Evolutionary conservation across 2,329 filamentous ascomycete species (phyloP).

Genomic region (Rosellinia necatrix): DNA sequence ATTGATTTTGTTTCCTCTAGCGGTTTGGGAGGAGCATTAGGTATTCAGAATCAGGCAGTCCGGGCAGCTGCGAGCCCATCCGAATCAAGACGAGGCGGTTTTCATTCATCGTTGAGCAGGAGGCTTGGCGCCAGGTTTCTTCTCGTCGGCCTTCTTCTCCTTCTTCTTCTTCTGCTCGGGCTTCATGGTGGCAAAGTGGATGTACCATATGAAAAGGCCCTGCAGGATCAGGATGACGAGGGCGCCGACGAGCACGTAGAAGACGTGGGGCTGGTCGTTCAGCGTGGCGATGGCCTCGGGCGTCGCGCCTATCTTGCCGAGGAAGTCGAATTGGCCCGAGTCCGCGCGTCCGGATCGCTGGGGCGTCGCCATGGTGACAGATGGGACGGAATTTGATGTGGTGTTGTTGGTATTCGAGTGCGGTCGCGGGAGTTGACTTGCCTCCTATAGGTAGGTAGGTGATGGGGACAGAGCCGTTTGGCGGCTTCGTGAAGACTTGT

Average conservation of each 20-base stretch:
- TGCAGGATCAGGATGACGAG: constrained; percentile 55
- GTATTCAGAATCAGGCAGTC: no score
- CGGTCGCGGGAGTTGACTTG: neutral
- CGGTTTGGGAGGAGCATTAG: no score
- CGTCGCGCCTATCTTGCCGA: constrained; percentile 61
- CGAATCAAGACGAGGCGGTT: no score
- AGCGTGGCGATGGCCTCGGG: constrained; percentile 61
- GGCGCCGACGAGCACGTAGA: constrained; percentile 61
- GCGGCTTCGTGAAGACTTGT: neutral
- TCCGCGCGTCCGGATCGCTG: constrained; percentile 21
- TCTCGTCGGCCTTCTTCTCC: constrained; percentile 47
- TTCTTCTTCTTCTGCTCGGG: constrained; percentile 63
- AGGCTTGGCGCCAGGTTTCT: constrained; percentile 42
- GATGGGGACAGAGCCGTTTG: neutral
- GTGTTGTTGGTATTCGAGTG: neutral
- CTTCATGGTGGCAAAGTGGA: constrained; percentile 64
- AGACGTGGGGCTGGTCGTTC: constrained; percentile 65
- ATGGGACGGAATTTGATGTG: neutral
- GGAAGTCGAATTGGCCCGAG: constrained; percentile 62
- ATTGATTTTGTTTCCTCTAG: no score
- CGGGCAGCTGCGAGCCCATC: no score
- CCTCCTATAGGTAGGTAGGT: neutral
- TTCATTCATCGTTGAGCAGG: constrained; percentile 35
- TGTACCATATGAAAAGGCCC: constrained; percentile 58
- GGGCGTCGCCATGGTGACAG: constrained; percentile 19